Evolutionary conservation across 148 eudicot genomes (phyloP).

Genomic region (Mesembryanthemum crystallinum): DNA sequence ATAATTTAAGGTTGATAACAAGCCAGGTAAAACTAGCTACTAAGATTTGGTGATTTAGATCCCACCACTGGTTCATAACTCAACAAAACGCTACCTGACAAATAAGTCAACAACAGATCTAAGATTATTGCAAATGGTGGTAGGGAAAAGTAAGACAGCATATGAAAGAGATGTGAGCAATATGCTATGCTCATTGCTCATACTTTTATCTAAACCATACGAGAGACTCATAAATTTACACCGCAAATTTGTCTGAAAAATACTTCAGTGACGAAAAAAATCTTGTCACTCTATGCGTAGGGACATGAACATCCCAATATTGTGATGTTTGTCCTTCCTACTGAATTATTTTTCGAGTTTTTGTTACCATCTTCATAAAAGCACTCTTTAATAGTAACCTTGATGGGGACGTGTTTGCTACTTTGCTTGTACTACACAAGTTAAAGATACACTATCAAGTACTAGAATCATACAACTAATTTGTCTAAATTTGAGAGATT

Average conservation of each 20-base stretch:
- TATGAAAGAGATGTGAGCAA: not conserved
- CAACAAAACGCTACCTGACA: conserved; percentile 12
- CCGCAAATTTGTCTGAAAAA: not conserved
- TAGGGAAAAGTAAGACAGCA: not conserved
- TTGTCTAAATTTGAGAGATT: not conserved
- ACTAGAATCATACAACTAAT: no score
- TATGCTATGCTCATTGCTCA: not conserved
- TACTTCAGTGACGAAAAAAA: no score
- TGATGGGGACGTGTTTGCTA: not conserved
- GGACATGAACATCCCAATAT: no score
- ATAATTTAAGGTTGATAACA: not conserved
- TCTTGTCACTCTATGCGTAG: no score
- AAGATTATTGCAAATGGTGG: conserved; percentile 4
- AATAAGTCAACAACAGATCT: not conserved
- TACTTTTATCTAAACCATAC: not conserved
- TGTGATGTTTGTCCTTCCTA: no score
- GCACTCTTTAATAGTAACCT: not conserved
- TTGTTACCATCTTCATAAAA: no score
- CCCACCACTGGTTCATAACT: conserved; percentile 13
- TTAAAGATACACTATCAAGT: no score
- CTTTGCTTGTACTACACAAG: not conserved
- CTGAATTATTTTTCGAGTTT: no score
- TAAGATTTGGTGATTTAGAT: conserved; percentile 4
- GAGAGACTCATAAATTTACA: not conserved
- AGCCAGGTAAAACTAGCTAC: not conserved